Percentiles rank a stretch among this genome's conserved stretches.
phyloP scores from a whole-genome alignment of 164 flowering plant genomes.

The Dillenia turbinata region DNA sequence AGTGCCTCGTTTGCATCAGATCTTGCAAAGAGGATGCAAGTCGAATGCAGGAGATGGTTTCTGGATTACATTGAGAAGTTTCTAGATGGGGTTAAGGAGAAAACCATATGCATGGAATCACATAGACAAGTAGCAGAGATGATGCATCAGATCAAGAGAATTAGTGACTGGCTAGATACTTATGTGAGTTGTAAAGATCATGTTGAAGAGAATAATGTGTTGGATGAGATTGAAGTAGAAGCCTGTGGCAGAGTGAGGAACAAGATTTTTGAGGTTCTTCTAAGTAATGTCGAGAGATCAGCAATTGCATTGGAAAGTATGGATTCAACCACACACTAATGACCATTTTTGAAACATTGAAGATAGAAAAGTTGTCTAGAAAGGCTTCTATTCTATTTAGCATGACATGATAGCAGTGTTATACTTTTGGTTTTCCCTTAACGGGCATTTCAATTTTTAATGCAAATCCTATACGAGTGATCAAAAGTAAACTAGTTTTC shows the following conservation, averaged over 20 bases:
- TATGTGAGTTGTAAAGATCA: conserved; percentile 14
- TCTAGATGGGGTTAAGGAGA: conserved; percentile 35
- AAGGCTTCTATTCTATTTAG: not conserved
- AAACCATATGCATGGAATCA: conserved; percentile 15
- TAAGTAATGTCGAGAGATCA: conserved; percentile 53
- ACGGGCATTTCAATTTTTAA: too few relatives aligned
- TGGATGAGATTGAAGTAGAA: conserved; percentile 26
- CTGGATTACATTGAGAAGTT: conserved; percentile 40
- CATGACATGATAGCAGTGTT: too few relatives aligned
- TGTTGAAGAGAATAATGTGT: not conserved
- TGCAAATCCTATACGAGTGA: too few relatives aligned
- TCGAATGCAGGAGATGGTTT: conserved; percentile 42
- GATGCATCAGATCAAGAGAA: conserved; percentile 48
- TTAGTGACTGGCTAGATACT: conserved; percentile 48
- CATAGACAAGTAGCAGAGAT: conserved; percentile 32
- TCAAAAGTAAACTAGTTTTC: too few relatives aligned
- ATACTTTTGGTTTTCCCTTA: too few relatives aligned
- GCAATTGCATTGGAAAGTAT: conserved; percentile 28
- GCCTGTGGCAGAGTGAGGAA: conserved; percentile 39
- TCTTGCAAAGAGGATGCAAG: conserved; percentile 31
- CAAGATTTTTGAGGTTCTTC: conserved; percentile 43
- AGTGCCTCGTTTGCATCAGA: conserved; percentile 21
- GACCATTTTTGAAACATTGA: conserved; percentile 7
- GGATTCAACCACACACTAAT: conserved; percentile 8
- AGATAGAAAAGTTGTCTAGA: conserved; percentile 1